Conservation (phyloP, 257 asterid species). For the Plantago major region DNA sequence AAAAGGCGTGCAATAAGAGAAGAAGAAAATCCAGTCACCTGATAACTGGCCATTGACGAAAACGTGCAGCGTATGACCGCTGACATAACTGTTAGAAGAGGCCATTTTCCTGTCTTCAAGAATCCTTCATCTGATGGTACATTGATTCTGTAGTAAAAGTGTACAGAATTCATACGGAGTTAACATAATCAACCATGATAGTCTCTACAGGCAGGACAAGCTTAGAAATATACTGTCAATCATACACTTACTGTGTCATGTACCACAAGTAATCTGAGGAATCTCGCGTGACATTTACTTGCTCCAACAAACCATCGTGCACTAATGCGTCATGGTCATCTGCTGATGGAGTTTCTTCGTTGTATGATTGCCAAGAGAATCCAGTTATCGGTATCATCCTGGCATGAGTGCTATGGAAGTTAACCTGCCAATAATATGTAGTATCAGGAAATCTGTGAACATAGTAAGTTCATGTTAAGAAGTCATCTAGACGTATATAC, state of each 20-base stretch:
- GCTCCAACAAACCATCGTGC: slow-evolving; percentile 67
- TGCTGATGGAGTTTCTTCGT: slow-evolving; percentile 64
- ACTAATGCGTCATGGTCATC: slow-evolving; percentile 48
- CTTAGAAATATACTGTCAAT: slow-evolving; percentile 2
- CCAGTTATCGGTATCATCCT: slow-evolving; percentile 52
- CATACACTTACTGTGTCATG: slow-evolving; percentile 70
- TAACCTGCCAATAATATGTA: slow-evolving; percentile 43
- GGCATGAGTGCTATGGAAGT: slow-evolving; percentile 36
- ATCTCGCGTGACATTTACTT: slow-evolving; percentile 68
- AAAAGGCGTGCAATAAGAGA: background rate
- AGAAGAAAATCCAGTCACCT: slow-evolving; percentile 31
- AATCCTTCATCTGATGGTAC: slow-evolving; percentile 68
- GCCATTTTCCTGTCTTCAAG: slow-evolving; percentile 48
- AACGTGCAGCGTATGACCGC: slow-evolving; percentile 92
- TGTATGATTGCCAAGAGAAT: slow-evolving; percentile 69
- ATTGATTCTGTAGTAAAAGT: slow-evolving; percentile 42
- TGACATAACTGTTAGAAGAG: slow-evolving; percentile 68
- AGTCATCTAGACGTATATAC: no score
- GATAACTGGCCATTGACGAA: slow-evolving; percentile 62
- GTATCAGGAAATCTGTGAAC: background rate
- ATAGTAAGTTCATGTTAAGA: background rate
- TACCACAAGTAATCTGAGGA: slow-evolving; percentile 87
- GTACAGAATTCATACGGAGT: background rate
- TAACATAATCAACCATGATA: background rate
- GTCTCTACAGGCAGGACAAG: background rate